Evolutionary conservation across 352 stramenopile genomes (phyloP).

Genomic region (Pythium insidiosum): DNA sequence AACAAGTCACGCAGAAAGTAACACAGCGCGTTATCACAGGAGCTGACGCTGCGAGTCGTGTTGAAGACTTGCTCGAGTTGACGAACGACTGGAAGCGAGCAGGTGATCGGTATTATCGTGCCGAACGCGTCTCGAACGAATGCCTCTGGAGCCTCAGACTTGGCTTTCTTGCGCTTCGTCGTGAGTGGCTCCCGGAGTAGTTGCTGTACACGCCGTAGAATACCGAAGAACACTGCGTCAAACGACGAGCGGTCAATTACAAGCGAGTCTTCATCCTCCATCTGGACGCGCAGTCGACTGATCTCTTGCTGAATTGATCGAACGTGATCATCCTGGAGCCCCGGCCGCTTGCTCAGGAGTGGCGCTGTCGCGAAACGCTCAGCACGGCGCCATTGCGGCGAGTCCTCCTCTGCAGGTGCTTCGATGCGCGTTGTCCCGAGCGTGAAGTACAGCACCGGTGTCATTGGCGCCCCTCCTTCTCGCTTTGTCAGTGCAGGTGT

Average conservation of each 20-base stretch:
- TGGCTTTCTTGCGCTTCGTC: not conserved
- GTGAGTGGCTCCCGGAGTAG: slow-evolving; percentile 20
- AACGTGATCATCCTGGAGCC: slow-evolving; percentile 22
- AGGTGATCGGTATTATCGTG: slow-evolving; percentile 28
- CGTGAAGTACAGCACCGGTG: slow-evolving; percentile 49
- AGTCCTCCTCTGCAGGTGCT: slow-evolving; percentile 17
- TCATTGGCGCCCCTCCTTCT: not conserved
- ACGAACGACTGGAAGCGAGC: slow-evolving; percentile 35
- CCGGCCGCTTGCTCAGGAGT: slow-evolving; percentile 37
- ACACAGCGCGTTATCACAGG: slow-evolving; percentile 49
- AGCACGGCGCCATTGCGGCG: slow-evolving; percentile 11
- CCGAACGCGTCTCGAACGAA: slow-evolving; percentile 39
- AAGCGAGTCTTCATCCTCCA: slow-evolving; percentile 64
- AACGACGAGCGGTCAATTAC: slow-evolving; percentile 33
- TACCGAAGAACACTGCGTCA: slow-evolving; percentile 12
- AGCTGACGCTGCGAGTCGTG: slow-evolving; percentile 24
- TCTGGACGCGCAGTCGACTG: slow-evolving; percentile 37
- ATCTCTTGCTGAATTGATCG: slow-evolving; percentile 21
- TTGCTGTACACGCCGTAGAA: slow-evolving; percentile 27
- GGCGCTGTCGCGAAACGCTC: slow-evolving; percentile 40
- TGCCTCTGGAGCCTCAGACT: not conserved
- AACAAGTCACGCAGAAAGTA: slow-evolving; percentile 69
- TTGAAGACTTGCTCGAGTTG: slow-evolving; percentile 45
- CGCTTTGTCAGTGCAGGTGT: slow-evolving; percentile 28
- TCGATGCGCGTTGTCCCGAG: slow-evolving; percentile 22